Conservation (phyloP, 352 stramenopile genomes). For the Globisporangium camurandrum region DNA sequence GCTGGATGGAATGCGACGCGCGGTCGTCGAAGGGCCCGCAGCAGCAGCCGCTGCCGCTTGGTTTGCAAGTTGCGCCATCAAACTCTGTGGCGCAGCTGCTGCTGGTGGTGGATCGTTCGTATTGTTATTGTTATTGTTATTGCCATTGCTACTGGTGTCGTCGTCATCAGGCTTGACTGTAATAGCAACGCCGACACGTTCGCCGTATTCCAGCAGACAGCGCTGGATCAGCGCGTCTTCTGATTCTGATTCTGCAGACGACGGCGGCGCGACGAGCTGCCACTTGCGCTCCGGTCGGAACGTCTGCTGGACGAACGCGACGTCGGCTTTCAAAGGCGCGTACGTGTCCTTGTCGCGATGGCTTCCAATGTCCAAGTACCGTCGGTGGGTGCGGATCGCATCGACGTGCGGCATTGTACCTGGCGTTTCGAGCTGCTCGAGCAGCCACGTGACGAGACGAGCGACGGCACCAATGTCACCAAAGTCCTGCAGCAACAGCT, state of each 20-base stretch:
- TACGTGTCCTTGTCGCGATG: conserved; percentile 1
- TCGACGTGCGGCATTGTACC: conserved; percentile 25
- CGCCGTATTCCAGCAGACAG: conserved; percentile 79
- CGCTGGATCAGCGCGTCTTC: conserved; percentile 70
- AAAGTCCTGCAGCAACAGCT: conserved; percentile 74
- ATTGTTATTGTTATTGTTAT: no score
- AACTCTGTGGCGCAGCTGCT: not conserved
- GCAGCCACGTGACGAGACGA: conserved; percentile 43
- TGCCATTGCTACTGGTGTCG: no score
- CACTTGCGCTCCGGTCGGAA: conserved; percentile 38
- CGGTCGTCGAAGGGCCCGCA: conserved; percentile 2
- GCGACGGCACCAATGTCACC: conserved; percentile 55
- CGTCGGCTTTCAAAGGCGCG: conserved; percentile 30
- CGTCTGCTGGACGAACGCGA: conserved; percentile 26
- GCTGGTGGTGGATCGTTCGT: conserved; percentile 3
- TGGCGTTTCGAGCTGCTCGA: conserved; percentile 21
- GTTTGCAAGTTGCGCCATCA: conserved; percentile 40
- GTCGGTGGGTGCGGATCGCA: conserved; percentile 20
- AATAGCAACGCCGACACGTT: conserved; percentile 27
- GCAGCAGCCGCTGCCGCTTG: conserved; percentile 34
- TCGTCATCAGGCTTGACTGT: no score
- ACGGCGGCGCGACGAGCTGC: conserved; percentile 20
- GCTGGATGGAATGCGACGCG: not conserved
- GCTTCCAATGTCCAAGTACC: conserved; percentile 22
- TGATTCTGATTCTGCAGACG: conserved; percentile 22